These are phyloP conservation scores for Fusarium compactum DNA, from an alignment of 2,329 filamentous ascomycete species.

Conservation along the genomic window DNA sequence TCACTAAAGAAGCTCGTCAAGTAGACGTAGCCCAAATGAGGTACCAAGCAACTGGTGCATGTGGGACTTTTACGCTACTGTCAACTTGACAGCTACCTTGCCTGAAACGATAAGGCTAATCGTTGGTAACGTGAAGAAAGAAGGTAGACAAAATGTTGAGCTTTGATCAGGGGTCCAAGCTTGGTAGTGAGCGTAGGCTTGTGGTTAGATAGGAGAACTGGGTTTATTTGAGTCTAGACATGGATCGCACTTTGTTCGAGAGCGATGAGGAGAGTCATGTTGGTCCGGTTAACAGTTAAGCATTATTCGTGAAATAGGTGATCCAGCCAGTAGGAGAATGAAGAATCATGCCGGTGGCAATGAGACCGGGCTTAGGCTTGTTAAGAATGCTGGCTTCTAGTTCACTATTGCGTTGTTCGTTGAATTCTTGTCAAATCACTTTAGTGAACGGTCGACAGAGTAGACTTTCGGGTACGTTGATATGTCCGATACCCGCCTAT, in stretches of 20 bases:
- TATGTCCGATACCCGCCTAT: not conserved
- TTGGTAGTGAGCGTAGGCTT: not conserved
- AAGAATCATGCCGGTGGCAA: not conserved
- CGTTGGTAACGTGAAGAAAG: not conserved
- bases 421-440: rapidly evolving
- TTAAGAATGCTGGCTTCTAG: not conserved
- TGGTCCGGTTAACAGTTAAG: rapidly evolving
- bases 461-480: not conserved
- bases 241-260: rapidly evolving
- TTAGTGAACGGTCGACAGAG: not conserved
- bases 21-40: not conserved
- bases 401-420: not conserved
- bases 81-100: not conserved
- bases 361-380: rapidly evolving
- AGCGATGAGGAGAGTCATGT: not conserved
- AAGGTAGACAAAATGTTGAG: not conserved
- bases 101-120: not conserved
- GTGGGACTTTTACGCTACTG: not conserved
- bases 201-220: not conserved
- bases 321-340: not conserved
- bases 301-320: not conserved
- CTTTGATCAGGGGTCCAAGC: not conserved
- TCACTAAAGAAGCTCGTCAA: not conserved
- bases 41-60: not conserved
- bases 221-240: not conserved